Evolutionary conservation across 2,329 filamentous ascomycete genomes (phyloP), one percentile per base, ranked within the genome.

Genomic region (Aaosphaeria arxii): DNA sequence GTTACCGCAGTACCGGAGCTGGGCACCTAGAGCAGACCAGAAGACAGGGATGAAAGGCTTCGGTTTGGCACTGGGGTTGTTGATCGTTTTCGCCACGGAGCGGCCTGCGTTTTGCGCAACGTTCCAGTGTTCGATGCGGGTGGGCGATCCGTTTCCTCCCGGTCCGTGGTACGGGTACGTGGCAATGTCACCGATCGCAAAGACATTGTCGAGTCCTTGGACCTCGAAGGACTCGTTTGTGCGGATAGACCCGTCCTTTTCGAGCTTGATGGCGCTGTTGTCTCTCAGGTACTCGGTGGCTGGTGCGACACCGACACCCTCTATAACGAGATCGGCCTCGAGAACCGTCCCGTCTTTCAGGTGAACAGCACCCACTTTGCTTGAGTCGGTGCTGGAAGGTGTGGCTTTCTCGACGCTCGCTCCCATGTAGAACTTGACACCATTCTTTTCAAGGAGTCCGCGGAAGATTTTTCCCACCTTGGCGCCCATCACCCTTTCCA

Each of bases 41-140:
- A 99, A 99, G 44, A 99, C 82, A 1, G 94, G 94, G 49, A 94
- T 92, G 71, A 96, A 96, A 2, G 82, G 77, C 59, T 88, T 84
- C 1, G 84, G 77, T 53, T 79, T 77, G 41, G 78, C 69, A 6
- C 78, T 71, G 0, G 86, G 81, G 60, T 87, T 77, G 56, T 84
- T 80, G 63, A 99, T 96, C 59, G 88, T 83, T 45, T 78, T 78
- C 1, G 91, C 94, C 1, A 87, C 92, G 28, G 81, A 80, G 40
- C 92, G 88, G 3, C 94, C 94, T 1, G 89, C 79, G 63, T 97
- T 96, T 66, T 97, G 94, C 4, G 94, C 94, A 3, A 99, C 94
- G 71, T 96, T 92, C 94, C 94, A 99, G 70, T 99, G 94, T 77
- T 99, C 94, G 64, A 97, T 96, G 54, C 94, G 86, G 1, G 87